phyloP scores from a whole-genome alignment of 2,329 filamentous ascomycete genomes.

The Colletotrichum costaricense region DNA sequence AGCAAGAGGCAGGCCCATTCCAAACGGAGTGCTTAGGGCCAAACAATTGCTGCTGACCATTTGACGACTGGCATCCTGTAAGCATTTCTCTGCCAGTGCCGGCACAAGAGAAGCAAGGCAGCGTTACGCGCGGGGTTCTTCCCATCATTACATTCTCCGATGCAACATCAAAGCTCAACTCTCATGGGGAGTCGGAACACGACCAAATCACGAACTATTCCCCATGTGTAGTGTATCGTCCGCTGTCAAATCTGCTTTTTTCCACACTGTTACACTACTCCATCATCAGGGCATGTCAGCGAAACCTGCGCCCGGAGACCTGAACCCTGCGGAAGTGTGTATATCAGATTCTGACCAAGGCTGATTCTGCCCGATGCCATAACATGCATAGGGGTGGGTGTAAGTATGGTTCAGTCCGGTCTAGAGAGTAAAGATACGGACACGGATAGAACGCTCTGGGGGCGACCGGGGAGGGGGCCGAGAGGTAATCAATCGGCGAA shows the following conservation, averaged over 20 bases:
- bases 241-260: slow-evolving; percentile 24
- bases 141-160: slow-evolving; percentile 4
- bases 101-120: background rate
- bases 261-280: background rate
- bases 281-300: slow-evolving; percentile 11
- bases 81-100: background rate
- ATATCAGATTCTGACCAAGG: slow-evolving; percentile 2
- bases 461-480: too few relatives aligned
- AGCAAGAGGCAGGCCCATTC: background rate
- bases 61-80: background rate
- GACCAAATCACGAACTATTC: slow-evolving; percentile 10
- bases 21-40: background rate
- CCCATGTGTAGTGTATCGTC: background rate
- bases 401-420: background rate
- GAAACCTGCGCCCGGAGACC: background rate
- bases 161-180: slow-evolving; percentile 1
- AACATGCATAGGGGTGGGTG: background rate
- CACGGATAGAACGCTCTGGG: background rate
- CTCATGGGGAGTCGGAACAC: background rate
- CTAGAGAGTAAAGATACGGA: background rate
- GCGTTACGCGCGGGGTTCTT: slow-evolving; percentile 3
- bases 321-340: background rate
- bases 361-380: background rate
- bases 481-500: slow-evolving; percentile 8
- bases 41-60: background rate